Percentiles rank a stretch among this genome's conserved stretches.
These are phyloP conservation scores for Parastagonospora nodorum DNA, from an alignment of 2,329 filamentous ascomycete genomes.

Conservation along the genomic window DNA sequence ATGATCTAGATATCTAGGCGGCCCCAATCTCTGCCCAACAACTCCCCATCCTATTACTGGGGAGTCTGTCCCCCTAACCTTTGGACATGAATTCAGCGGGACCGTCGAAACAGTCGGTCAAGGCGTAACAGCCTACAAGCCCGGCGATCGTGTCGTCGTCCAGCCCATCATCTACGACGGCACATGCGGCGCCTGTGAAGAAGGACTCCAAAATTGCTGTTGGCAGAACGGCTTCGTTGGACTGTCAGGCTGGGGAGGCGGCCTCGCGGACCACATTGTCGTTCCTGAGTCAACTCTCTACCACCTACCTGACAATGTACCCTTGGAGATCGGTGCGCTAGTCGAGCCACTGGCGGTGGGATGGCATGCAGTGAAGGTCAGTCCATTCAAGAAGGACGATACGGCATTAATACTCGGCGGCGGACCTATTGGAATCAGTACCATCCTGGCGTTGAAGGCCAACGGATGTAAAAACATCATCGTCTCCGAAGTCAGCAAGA, in stretches of 20 bases:
- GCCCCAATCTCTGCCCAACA: constrained; percentile 56
- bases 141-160: constrained; percentile 56
- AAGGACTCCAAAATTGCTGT: constrained; percentile 60
- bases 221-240: constrained; percentile 61
- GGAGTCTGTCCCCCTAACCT: constrained; percentile 57
- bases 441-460: constrained; percentile 38
- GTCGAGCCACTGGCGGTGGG: constrained; percentile 61
- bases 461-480: constrained; percentile 52
- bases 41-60: constrained; percentile 61
- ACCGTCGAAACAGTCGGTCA: constrained; percentile 58
- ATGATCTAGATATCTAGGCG: constrained; percentile 30
- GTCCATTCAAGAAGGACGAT: constrained; percentile 54
- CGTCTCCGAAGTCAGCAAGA: constrained; percentile 56
- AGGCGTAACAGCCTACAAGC: constrained; percentile 54
- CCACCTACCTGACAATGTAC: constrained; percentile 57
- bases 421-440: constrained; percentile 58
- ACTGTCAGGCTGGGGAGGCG: constrained; percentile 59
- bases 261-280: constrained; percentile 58
- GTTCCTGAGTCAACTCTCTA: constrained; percentile 55
- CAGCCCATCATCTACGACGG: constrained; percentile 62
- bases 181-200: constrained; percentile 57
- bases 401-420: constrained; percentile 57
- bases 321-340: constrained; percentile 58
- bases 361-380: constrained; percentile 61
- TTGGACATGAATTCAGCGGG: constrained; percentile 61